These are phyloP conservation scores for Jatropha podagrica DNA, from an alignment of 441 rosid genomes.

Conservation along the genomic window DNA sequence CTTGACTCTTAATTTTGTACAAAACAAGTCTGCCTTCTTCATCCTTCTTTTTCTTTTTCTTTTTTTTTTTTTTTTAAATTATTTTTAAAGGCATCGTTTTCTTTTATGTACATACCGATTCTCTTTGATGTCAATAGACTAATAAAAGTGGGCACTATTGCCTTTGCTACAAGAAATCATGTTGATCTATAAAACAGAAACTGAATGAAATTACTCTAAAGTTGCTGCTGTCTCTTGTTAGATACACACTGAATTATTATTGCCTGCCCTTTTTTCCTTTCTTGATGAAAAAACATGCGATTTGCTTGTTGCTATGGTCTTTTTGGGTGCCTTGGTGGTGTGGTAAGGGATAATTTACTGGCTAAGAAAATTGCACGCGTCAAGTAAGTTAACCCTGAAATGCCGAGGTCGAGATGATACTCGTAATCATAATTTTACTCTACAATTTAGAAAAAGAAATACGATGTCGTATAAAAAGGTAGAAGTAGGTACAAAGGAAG, in stretches of 20 bases:
- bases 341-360: background rate
- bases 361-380: background rate
- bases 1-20: constrained; percentile 33
- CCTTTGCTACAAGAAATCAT: constrained; percentile 21
- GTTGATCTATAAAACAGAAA: constrained; percentile 11
- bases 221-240: constrained; percentile 1
- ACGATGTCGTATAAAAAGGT: background rate
- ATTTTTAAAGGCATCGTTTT: background rate
- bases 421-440: background rate
- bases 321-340: constrained; percentile 4
- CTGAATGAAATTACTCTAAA: constrained; percentile 19
- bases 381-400: background rate
- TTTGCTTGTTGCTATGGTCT: background rate
- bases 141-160: constrained; percentile 31
- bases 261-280: too few species aligned
- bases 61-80: constrained; percentile 11
- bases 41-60: background rate
- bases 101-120: constrained; percentile 34
- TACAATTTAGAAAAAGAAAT: background rate
- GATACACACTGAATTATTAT: background rate
- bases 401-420: background rate
- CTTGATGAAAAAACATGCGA: background rate
- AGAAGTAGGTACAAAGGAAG: constrained; percentile 1
- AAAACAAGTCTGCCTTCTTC: constrained; percentile 23
- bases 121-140: constrained; percentile 26